A percentile compares a stretch with the other conserved stretches of the same genome.
Evolutionary conservation across 495 filamentous ascomycete species (phyloP).

Genomic region (Penicillium parvum): DNA sequence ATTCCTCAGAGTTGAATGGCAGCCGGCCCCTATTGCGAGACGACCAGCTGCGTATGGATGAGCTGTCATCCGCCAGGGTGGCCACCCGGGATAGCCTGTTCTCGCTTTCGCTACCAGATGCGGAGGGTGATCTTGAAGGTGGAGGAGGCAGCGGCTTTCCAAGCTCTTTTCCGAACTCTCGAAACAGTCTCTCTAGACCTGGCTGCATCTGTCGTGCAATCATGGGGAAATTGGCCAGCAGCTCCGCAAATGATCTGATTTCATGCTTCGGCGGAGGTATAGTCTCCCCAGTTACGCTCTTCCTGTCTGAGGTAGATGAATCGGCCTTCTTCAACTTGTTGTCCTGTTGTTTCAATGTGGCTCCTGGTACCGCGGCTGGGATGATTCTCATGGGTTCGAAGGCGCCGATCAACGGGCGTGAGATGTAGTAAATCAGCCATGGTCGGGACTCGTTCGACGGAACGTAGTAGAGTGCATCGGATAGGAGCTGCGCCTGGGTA

Average conservation of each 20-base stretch:
- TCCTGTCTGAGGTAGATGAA: slow-evolving; percentile 17
- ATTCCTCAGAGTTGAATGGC: slow-evolving; percentile 46
- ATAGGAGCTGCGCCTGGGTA: slow-evolving; percentile 83
- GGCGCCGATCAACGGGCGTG: slow-evolving; percentile 79
- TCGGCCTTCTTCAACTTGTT: slow-evolving; percentile 23
- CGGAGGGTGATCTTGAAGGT: slow-evolving; percentile 54
- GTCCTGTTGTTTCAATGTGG: background rate
- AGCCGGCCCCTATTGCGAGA: slow-evolving; percentile 32
- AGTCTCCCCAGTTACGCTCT: slow-evolving; percentile 32
- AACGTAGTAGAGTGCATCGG: slow-evolving; percentile 83
- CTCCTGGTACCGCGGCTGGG: slow-evolving; percentile 53
- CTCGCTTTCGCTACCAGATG: slow-evolving; percentile 27
- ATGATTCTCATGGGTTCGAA: slow-evolving; percentile 69
- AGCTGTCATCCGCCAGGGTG: slow-evolving; percentile 25
- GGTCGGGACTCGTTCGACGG: slow-evolving; percentile 75
- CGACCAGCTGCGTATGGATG: slow-evolving; percentile 36
- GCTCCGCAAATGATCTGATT: slow-evolving; percentile 82
- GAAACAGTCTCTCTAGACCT: slow-evolving; percentile 84
- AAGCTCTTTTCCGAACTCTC: slow-evolving; percentile 79
- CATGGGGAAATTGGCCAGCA: slow-evolving; percentile 90
- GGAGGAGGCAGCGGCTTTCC: slow-evolving; percentile 79
- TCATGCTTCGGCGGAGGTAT: slow-evolving; percentile 70
- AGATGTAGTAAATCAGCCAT: slow-evolving; percentile 98
- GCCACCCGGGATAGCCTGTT: slow-evolving; percentile 23
- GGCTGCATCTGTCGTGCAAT: slow-evolving; percentile 96